These are phyloP conservation scores for Ophiostoma ips DNA, from an alignment of 2,329 filamentous ascomycete species.

Conservation along the genomic window DNA sequence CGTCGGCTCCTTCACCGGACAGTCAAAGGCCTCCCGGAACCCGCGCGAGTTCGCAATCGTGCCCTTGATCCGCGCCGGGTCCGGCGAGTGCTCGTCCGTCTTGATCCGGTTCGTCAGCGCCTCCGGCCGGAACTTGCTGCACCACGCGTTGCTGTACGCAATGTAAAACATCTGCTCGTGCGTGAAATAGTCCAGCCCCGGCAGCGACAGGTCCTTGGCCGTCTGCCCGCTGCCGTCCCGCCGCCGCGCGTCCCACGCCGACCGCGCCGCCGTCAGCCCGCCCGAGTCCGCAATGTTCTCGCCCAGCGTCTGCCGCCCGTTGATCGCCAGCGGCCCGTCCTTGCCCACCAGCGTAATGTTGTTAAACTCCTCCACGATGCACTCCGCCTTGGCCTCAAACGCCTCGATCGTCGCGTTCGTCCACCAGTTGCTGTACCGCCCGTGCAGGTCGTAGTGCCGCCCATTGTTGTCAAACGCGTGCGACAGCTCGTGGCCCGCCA, in stretches of 20 bases:
- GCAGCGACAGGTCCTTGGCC: constrained; percentile 26
- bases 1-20: constrained; percentile 47
- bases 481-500: constrained; percentile 55
- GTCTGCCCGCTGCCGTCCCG: constrained; percentile 13
- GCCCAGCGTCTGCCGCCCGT: constrained; percentile 48
- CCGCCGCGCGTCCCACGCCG: constrained; percentile 49
- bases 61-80: constrained; percentile 45
- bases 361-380: constrained; percentile 54
- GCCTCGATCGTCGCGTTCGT: constrained; percentile 41
- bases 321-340: constrained; percentile 44
- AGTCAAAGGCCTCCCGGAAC: constrained; percentile 55
- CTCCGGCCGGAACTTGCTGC: constrained; percentile 47
- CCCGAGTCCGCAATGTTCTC: constrained; percentile 63
- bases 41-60: constrained; percentile 53
- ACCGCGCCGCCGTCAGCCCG: constrained; percentile 47
- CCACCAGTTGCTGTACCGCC: constrained; percentile 56
- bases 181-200: constrained; percentile 45
- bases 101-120: constrained; percentile 43
- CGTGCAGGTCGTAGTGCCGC: constrained; percentile 49
- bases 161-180: constrained; percentile 60
- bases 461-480: constrained; percentile 58
- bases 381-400: constrained; percentile 46
- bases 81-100: constrained; percentile 52
- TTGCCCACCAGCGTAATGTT: constrained; percentile 44
- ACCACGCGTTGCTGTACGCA: constrained; percentile 51